phyloP scores from a whole-genome alignment of 2,329 filamentous ascomycete genomes.

The Pezicula rhizophila region DNA sequence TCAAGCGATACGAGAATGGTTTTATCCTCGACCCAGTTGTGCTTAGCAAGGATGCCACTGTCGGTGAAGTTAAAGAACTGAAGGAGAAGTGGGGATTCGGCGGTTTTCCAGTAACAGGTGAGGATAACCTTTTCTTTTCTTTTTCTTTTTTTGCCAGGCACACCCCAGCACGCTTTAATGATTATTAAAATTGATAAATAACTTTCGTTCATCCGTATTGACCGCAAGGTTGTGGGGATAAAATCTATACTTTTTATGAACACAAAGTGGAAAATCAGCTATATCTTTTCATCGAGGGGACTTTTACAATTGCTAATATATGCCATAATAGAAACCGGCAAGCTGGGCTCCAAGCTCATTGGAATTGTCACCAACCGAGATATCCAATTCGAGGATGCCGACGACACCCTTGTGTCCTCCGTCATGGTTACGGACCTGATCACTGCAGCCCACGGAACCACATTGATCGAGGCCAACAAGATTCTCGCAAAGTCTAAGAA shows the following conservation, averaged over 20 bases:
- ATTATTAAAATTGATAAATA: conserved; percentile 82
- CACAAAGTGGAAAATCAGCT: conserved; percentile 12
- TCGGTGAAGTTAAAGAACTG: conserved; percentile 82
- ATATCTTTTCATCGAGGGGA: not conserved
- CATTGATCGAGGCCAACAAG: conserved; percentile 80
- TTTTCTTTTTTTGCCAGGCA: conserved; percentile 15
- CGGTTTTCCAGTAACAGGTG: conserved; percentile 97
- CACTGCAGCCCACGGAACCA: conserved; percentile 78
- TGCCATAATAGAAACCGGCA: conserved; percentile 67
- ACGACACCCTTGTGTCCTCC: conserved; percentile 65
- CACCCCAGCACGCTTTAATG: conserved; percentile 43
- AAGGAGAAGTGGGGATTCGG: conserved; percentile 99
- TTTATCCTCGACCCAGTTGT: conserved; percentile 97
- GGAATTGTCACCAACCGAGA: conserved; percentile 98
- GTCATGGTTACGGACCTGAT: conserved; percentile 96
- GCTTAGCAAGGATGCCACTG: conserved; percentile 78
- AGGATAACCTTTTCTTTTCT: conserved; percentile 36
- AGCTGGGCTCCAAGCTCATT: conserved; percentile 88
- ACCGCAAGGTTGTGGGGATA: conserved; percentile 83
- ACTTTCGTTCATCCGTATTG: conserved; percentile 99
- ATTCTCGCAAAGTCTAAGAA: conserved; percentile 96
- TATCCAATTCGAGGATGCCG: conserved; percentile 87
- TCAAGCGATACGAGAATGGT: conserved; percentile 98
- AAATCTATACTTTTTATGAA: conserved; percentile 44
- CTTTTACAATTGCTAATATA: conserved; percentile 31